Evolutionary conservation across 495 filamentous ascomycete genomes (phyloP).

Genomic region (Penicillium tannophilum): DNA sequence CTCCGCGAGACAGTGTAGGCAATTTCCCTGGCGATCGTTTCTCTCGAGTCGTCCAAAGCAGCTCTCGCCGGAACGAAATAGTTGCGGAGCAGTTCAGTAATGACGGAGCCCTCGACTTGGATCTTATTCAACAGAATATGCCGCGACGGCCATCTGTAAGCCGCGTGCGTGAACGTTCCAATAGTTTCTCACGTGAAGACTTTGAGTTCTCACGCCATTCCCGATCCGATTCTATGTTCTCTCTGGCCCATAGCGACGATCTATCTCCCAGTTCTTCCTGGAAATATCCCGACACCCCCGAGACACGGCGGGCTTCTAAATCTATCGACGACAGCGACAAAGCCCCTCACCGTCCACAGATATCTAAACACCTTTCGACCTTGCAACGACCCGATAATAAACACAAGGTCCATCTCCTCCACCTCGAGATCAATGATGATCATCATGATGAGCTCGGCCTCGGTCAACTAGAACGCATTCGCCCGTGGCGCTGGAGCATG

Average conservation of each 20-base stretch:
- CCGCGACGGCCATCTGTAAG: slow-evolving; percentile 29
- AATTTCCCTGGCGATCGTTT: slow-evolving; percentile 16
- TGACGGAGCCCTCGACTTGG: slow-evolving; percentile 10
- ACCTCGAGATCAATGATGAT: slow-evolving; percentile 46
- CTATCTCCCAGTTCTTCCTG: slow-evolving; percentile 35
- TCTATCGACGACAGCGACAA: slow-evolving; percentile 36
- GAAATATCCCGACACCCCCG: slow-evolving; percentile 44
- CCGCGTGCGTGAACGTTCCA: slow-evolving; percentile 19
- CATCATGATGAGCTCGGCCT: slow-evolving; percentile 35
- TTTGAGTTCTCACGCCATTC: slow-evolving; percentile 34
- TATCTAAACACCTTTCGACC: slow-evolving; percentile 41
- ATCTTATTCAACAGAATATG: slow-evolving; percentile 13
- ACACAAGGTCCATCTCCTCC: slow-evolving; percentile 41
- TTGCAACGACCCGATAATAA: slow-evolving; percentile 33
- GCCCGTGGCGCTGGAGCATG: slow-evolving; percentile 53
- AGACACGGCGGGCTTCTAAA: slow-evolving; percentile 45
- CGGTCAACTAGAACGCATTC: slow-evolving; percentile 43
- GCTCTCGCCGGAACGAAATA: slow-evolving; percentile 6
- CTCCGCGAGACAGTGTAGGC: slow-evolving; percentile 24
- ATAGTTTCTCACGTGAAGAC: slow-evolving; percentile 28
- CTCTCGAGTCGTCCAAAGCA: slow-evolving; percentile 15
- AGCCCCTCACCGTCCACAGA: slow-evolving; percentile 27
- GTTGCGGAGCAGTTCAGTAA: slow-evolving; percentile 10
- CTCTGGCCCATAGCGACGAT: slow-evolving; percentile 33
- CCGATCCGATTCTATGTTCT: slow-evolving; percentile 39